Evolutionary conservation across 805 yeast species (phyloP), one percentile per base, ranked within the genome.

Genomic region (Citeromyces nyonsensis): DNA sequence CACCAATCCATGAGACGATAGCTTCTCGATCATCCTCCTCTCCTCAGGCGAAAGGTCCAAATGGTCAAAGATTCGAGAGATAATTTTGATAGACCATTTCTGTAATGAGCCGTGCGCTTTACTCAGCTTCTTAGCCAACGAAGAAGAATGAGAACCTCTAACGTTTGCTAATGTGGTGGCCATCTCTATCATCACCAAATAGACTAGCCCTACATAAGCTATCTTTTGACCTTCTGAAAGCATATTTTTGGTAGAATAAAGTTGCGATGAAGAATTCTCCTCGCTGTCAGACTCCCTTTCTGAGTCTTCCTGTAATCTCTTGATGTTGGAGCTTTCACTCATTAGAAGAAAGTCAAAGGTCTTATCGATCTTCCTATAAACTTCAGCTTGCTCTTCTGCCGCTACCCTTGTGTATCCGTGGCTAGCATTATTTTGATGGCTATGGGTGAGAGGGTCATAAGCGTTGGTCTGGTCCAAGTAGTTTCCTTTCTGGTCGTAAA

Each of bases 371-470:
- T 59, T 59, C 11, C 57, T 47, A 38, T 79, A 80, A 40, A 75
- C 72, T 13, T 76, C 76, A 6, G 85, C 83, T 48, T 91, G 96
- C 40, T 77, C 84, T 43, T 82, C 91, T 1, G 75, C 80, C 20
- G 84, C 83, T 6, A 91, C 78, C 44, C 93, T 77, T 1, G 97
- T 91, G 49, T 91, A 91, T 0, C 94, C 88, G 15, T 62, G 69
- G 27, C 68, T 67, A 1, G 72, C 71, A 10, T 56, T 61, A 20
- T 63, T 58, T 13, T 57, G 51, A 4, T 50, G 37, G 15, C 44
- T 33, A 12, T 40, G 33, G 13, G 20, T 37, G 35, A 20, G 39
- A 37, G 14, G 37, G 35, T 34, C 45, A 46, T 13, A 56, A 55
- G 6, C 56, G 38, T 9, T 52, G 43, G 29, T 48, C 46, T 32